These are phyloP conservation scores for Acmispon strigosus DNA, from an alignment of 306 rosid genomes.

Conservation along the genomic window DNA sequence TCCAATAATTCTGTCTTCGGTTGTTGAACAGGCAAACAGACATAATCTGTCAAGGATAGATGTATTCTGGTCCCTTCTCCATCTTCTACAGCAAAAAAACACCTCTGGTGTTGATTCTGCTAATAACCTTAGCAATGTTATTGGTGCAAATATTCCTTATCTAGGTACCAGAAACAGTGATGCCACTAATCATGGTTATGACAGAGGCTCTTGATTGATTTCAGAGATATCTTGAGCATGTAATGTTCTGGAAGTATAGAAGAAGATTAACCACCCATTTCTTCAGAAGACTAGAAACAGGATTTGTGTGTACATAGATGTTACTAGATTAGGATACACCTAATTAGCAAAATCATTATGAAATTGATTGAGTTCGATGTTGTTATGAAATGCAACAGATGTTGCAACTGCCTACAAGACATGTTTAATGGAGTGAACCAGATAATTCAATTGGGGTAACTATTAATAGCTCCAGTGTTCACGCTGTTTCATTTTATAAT, in stretches of 20 bases:
- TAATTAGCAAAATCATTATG: not conserved
- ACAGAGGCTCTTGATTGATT: slow-evolving; percentile 16
- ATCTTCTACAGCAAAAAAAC: slow-evolving; percentile 49
- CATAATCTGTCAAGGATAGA: slow-evolving; percentile 59
- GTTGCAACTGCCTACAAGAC: not conserved
- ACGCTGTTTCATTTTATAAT: not conserved
- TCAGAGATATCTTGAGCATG: slow-evolving; percentile 22
- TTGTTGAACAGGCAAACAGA: slow-evolving; percentile 42
- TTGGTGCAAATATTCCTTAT: slow-evolving; percentile 21
- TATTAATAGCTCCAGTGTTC: not conserved
- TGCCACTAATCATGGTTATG: slow-evolving; percentile 38
- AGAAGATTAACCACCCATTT: not conserved
- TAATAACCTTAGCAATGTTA: slow-evolving; percentile 21
- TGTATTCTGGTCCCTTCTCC: slow-evolving; percentile 64
- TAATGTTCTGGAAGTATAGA: slow-evolving; percentile 13
- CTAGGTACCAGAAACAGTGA: slow-evolving; percentile 25
- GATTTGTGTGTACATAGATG: slow-evolving; percentile 10
- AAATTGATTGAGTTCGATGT: not conserved
- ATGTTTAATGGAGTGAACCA: not conserved
- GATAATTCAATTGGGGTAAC: not conserved
- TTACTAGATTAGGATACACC: slow-evolving; percentile 20
- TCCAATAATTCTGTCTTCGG: slow-evolving; percentile 1
- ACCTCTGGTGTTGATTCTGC: slow-evolving; percentile 31
- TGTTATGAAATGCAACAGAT: not conserved
- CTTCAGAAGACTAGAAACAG: not conserved